These are phyloP conservation scores for Aspergillus quadrilineatus DNA, from an alignment of 2,329 filamentous ascomycete species.

Conservation along the genomic window DNA sequence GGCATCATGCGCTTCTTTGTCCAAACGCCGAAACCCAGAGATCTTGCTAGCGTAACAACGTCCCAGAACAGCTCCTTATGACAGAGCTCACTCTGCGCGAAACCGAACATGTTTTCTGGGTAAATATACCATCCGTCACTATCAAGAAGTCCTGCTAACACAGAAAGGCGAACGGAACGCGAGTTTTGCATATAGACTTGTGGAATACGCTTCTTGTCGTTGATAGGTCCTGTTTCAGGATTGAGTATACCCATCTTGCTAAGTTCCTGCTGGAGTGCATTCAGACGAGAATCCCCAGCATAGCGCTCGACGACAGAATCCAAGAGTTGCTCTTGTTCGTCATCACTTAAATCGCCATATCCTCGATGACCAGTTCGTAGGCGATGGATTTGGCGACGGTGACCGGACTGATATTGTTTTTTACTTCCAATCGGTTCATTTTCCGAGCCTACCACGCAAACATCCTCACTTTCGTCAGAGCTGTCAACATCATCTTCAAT, in stretches of 20 bases:
- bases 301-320: background rate
- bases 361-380: slow-evolving; percentile 1
- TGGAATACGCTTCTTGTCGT: slow-evolving; percentile 1
- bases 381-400: background rate
- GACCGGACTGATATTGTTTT: background rate
- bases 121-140: background rate
- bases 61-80: slow-evolving; percentile 3
- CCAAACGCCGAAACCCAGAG: background rate
- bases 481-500: background rate
- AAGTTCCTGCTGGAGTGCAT: background rate
- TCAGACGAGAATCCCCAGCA: background rate
- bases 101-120: background rate
- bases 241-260: background rate
- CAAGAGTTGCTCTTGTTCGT: slow-evolving; percentile 1
- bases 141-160: background rate
- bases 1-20: background rate
- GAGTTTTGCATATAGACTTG: background rate
- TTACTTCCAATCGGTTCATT: background rate
- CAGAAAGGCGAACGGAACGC: background rate
- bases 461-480: background rate
- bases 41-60: slow-evolving; percentile 1
- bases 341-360: background rate
- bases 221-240: background rate
- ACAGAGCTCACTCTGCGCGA: background rate
- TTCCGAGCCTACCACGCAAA: background rate